A percentile compares a stretch with the other conserved stretches of the same genome.
Evolutionary conservation across 192 early-diverging fungal species (phyloP).

Genomic region (Geranomyces michiganensis): DNA sequence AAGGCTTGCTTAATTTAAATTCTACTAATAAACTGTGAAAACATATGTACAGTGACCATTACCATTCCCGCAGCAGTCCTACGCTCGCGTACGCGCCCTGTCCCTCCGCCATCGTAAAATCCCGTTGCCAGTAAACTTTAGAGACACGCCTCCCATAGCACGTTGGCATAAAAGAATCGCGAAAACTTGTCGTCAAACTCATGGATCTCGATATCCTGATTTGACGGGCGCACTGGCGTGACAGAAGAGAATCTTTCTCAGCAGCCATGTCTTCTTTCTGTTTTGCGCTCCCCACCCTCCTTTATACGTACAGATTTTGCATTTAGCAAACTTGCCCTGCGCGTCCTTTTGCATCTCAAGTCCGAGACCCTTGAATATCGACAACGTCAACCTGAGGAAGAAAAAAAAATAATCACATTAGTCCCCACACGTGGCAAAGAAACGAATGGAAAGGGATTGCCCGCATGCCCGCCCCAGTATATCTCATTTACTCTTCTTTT

Average conservation of each 20-base stretch:
- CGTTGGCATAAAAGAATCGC: slow-evolving; percentile 30
- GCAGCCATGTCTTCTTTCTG: no score
- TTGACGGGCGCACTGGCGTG: slow-evolving; percentile 12
- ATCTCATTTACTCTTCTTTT: slow-evolving; percentile 2
- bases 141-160: slow-evolving; percentile 27
- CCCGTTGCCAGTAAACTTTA: no score
- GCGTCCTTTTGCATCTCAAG: slow-evolving; percentile 25
- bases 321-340: slow-evolving; percentile 10
- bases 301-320: slow-evolving; percentile 27
- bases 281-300: not conserved
- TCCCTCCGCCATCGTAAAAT: no score
- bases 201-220: slow-evolving; percentile 20
- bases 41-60: no score
- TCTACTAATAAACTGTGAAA: no score
- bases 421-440: not conserved
- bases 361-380: slow-evolving; percentile 15
- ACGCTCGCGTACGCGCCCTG: no score
- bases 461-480: no score
- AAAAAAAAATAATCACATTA: not conserved
- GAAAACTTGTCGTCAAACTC: slow-evolving; percentile 37
- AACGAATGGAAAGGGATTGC: no score
- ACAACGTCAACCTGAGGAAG: slow-evolving; percentile 17
- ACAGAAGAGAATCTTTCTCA: not conserved
- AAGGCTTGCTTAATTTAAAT: no score
- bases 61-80: no score